Base-by-base conservation (phyloP, 225 moss, liverwort and hornwort species). In the Thuidium tamariscinum region DNA sequence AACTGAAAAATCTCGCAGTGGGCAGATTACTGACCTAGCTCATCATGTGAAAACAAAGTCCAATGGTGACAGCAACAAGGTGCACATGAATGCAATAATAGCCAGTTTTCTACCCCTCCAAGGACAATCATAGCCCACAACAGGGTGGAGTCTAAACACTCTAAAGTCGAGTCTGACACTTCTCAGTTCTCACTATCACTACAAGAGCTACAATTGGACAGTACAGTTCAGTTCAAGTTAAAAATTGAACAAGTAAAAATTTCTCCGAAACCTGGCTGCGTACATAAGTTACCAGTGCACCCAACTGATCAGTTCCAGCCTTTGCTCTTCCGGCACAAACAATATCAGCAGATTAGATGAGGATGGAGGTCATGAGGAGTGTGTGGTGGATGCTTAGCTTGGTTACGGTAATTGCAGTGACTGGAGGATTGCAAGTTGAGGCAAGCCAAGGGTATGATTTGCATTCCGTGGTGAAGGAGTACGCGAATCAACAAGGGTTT, bases 401-500 rank as follows among this genome's bases (percentile, higher is more conserved):
- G 59, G 51, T 84, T 27, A 8, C 64, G 34, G 55, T 85, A 29
- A 25, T 87, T 81, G 42, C 67, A 77, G 67, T 55, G 63, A 74
- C 9, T 30, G 86, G 51, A 63, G 81, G 62, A 66, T 25, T 87
- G 77, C 83, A 77, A 61, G 61, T 32, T 7, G 77, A 60, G 77
- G 87, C n/a, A 18, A 57, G 49, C 49, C 9, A 61, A 60, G 88
- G 77, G 34, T 89, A 89, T 17, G 23, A 42, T 34, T 55, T 90
- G 54, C 86, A 89, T 70, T 76, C 83, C 14, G 29, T 86, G 23
- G 83, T 88, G 75, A 85, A 89, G 84, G 88, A 88, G 83, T 93
- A 93, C 49, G 79, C 82, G 5, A 83, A 92, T 63, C 86, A 87
- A 8, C 92, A 92, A 85, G 93, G 93, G 17, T 91, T 93, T 62